Conservation (phyloP, 2,329 filamentous ascomycete genomes). For the Colletotrichum liaoningense region DNA sequence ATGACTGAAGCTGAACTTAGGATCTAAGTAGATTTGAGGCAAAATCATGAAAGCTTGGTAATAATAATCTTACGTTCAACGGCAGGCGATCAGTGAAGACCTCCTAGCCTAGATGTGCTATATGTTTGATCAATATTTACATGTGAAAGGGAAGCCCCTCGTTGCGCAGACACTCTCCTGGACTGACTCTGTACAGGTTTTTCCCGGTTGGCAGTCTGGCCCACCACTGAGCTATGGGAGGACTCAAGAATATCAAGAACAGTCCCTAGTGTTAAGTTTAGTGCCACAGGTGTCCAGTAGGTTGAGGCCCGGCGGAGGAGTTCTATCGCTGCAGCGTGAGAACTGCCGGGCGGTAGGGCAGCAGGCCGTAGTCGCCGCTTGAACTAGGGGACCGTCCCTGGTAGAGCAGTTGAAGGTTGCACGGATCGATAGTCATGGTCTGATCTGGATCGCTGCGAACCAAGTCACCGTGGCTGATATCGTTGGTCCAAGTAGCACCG, state of each 20-base stretch:
- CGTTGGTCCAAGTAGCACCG: conserved; percentile 73
- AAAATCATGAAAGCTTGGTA: not conserved
- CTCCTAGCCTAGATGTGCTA: not conserved
- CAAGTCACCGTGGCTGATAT: conserved; percentile 75
- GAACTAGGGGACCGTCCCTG: conserved; percentile 63
- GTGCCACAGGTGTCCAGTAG: too few species aligned
- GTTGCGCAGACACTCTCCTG: not conserved
- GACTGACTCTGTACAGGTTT: not conserved
- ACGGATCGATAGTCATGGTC: conserved; percentile 71
- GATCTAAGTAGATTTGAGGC: not conserved
- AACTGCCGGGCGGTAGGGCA: conserved; percentile 67
- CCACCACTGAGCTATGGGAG: fast-evolving
- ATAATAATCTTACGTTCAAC: not conserved
- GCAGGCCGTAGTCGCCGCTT: conserved; percentile 58
- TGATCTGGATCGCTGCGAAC: conserved; percentile 68
- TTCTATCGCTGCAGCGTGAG: conserved; percentile 51
- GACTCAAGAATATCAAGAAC: too few species aligned
- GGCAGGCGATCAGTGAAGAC: not conserved
- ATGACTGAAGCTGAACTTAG: too few species aligned
- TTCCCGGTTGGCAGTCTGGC: too few species aligned
- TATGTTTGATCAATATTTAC: not conserved
- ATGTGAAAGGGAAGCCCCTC: not conserved
- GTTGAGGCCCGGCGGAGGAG: fast-evolving
- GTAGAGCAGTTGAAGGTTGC: conserved; percentile 74
- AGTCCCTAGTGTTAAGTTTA: fast-evolving